Conservation (phyloP, 2,329 filamentous ascomycete genomes). For the Pezicula rhizophila region DNA sequence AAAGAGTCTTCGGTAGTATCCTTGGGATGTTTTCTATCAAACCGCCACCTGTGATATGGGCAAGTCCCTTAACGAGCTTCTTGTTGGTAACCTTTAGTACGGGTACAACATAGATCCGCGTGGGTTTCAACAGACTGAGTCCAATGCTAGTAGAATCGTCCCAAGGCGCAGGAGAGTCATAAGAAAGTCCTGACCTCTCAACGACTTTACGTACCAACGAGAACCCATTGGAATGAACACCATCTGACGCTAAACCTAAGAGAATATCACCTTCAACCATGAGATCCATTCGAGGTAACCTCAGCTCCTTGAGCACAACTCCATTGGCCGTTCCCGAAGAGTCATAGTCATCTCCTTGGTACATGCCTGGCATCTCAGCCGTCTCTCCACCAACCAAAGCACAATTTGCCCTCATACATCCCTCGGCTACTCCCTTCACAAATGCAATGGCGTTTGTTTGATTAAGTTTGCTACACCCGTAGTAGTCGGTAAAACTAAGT, state of each 20-base stretch:
- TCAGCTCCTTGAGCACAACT: slow-evolving; percentile 61
- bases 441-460: slow-evolving; percentile 75
- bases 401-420: slow-evolving; percentile 79
- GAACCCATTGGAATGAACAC: slow-evolving; percentile 95
- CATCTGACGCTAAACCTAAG: slow-evolving; percentile 77
- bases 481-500: slow-evolving; percentile 96
- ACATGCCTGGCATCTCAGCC: slow-evolving; percentile 93
- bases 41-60: slow-evolving; percentile 95
- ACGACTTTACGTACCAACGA: slow-evolving; percentile 92
- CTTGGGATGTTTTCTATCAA: slow-evolving; percentile 90
- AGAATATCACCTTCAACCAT: slow-evolving; percentile 84
- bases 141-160: slow-evolving; percentile 58
- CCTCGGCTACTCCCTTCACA: slow-evolving; percentile 81
- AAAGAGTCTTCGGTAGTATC: slow-evolving; percentile 75
- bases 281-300: slow-evolving; percentile 67
- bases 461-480: slow-evolving; percentile 84
- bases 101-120: slow-evolving; percentile 85
- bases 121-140: slow-evolving; percentile 76
- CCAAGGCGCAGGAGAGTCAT: slow-evolving; percentile 74
- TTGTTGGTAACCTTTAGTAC: slow-evolving; percentile 61
- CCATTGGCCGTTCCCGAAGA: slow-evolving; percentile 87
- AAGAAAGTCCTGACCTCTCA: slow-evolving; percentile 63
- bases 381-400: slow-evolving; percentile 96
- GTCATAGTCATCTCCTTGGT: slow-evolving; percentile 83
- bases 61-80: slow-evolving; percentile 77